Base-by-base conservation (phyloP, 352 stramenopile species). In the Globisporangium spiculum region DNA sequence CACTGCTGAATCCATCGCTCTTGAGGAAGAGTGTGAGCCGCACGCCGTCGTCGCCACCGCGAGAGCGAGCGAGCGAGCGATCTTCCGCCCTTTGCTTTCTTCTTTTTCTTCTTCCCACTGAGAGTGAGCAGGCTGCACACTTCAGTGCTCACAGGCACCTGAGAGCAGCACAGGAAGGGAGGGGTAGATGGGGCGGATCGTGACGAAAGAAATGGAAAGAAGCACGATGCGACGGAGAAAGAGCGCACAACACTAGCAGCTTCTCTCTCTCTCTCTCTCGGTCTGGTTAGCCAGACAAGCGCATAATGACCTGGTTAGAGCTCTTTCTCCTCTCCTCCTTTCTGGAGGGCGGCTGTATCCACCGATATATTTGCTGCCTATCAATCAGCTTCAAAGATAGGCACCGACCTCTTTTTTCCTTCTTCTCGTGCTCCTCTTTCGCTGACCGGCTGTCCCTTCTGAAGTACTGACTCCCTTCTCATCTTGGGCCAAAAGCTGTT, bases 131-230 rank as follows among this genome's bases (percentile, higher is more conserved):
- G 22, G 10, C 54, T 26, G 5, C 32, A 38, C 32, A 38, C 32
- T 12, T 7, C 32, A 32, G 30, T 32, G 30, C 30, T 32, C 30
- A 38, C 32, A 38, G 32, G 32, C 8, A 7, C 32, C 32, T 12
- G 32, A 38, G 32, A 38, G 32, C 54, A 44, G 32, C 54, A 44
- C 26, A 27, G 27, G 18, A 6, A 8, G 22, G 20, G 18, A 18
- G 20, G 9, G n/a, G 48, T 26, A 26, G 55, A 61, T 61, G 56
- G 32, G 20, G 30, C 3, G 16, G 56, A 41, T 30, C 20, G 20
- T 61, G 56, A 12, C 20, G 32, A 61, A 61, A 61, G 20, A 46
- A 46, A 61, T 61, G 56, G 56, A 61, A 61, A 61, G 32, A 61
- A 60, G 30, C 27, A 26, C 8, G 41, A 16, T 16, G 48, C 48